These are phyloP conservation scores for Kwoniella pini DNA, from an alignment of 768 basidiomycete genomes.

Conservation along the genomic window DNA sequence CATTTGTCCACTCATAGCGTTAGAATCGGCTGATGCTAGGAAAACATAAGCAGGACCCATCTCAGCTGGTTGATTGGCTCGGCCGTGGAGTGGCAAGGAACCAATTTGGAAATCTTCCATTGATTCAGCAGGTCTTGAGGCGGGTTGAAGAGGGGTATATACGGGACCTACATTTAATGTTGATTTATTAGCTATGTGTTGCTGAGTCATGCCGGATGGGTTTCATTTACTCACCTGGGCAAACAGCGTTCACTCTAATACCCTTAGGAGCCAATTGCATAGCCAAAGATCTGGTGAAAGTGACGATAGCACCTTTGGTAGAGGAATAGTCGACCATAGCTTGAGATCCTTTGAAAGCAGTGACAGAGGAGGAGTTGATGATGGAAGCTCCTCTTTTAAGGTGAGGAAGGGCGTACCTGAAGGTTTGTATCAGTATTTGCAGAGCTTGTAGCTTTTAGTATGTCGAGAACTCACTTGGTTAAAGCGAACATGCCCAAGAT, in stretches of 20 bases:
- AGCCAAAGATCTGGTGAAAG: conserved; percentile 64
- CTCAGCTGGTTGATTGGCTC: conserved; percentile 62
- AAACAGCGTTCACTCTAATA: conserved; percentile 63
- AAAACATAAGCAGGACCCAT: conserved; percentile 59
- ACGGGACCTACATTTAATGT: conserved; percentile 58
- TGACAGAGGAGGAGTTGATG: conserved; percentile 67
- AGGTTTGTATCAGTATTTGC: not conserved
- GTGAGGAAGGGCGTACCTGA: conserved; percentile 63
- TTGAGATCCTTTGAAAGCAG: conserved; percentile 47
- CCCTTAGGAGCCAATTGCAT: conserved; percentile 62
- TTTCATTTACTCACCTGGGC: conserved; percentile 29
- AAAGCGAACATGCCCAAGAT: conserved; percentile 65
- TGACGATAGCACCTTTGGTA: conserved; percentile 65
- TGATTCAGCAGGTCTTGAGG: conserved; percentile 61
- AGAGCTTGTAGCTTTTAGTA: no score
- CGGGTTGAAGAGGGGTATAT: conserved; percentile 64
- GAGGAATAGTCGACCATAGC: conserved; percentile 60
- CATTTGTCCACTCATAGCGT: conserved; percentile 50
- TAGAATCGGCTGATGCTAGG: conserved; percentile 42
- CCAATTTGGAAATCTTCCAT: conserved; percentile 64
- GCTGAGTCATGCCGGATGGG: no score
- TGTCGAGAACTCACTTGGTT: conserved; percentile 58
- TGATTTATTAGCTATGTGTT: not conserved
- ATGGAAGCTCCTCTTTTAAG: conserved; percentile 64
- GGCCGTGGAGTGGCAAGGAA: conserved; percentile 59